Evolutionary conservation across 2,329 filamentous ascomycete genomes (phyloP), one percentile per base, ranked within the genome.

Genomic region (Curvularia lunata): DNA sequence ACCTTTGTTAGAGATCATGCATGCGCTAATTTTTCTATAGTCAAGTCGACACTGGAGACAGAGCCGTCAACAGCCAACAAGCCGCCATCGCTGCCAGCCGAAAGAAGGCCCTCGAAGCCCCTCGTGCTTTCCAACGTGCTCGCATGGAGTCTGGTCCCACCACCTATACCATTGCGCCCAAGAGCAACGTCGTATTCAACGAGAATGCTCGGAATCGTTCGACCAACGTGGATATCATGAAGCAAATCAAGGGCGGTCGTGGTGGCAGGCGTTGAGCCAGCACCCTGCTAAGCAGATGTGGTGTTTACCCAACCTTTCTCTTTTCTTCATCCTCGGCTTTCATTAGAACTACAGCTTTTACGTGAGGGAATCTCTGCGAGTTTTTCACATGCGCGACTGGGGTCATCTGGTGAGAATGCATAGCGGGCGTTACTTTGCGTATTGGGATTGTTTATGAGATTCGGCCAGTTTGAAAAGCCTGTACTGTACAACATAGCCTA

Each of bases 81-180:
- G 73, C 71, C 25, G 61, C 62, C 27, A 60, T 60, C 10, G 73
- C 70, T 21, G 70, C 67, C 19, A 61, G 62, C 28, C 82, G 64
- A 77, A 84, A 64, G 80, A 83, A 65, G 77, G 79, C 68, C 38
- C 79, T 86, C 59, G 82, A 84, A 59, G 80, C 80, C 45, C 83
- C 84, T 19, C 80, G 79, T 49, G 75, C 81, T 34, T 80, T 80
- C 62, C 86, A 87, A 65, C 81, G 86, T 67, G 86, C 86, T 30
- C 81, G 85, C 57, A 81, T 85, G 62, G 83, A 88, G 62, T 80
- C 81, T 46, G 83, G 82, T n/a, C 79, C 85, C 34, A 84, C 83
- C 48, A 86, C 82, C 21, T 89, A 88, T 71, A 86, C 82, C 5
- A 82, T 88, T 63, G 86, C 85, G 47, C 86, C 86, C n/a, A 84